A percentile compares a stretch with the other conserved stretches of the same genome.
phyloP scores from a whole-genome alignment of 768 basidiomycete species.

The Podaxis sp. region DNA sequence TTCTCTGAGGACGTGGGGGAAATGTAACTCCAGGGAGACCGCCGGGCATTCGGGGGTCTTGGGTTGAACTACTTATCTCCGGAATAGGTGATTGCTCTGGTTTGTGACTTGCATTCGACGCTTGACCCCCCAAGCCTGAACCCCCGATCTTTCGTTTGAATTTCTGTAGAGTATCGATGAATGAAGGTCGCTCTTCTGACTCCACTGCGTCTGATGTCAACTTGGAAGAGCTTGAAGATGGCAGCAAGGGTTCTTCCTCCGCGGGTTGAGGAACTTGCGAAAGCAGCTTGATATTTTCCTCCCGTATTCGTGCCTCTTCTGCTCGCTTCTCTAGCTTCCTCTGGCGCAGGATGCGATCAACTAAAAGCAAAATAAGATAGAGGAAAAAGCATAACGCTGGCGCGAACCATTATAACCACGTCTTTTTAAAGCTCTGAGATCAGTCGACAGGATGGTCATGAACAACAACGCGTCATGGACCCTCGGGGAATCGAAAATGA shows the following conservation, averaged over 20 bases:
- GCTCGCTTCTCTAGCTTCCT: slow-evolving; percentile 50
- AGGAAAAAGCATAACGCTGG: neutral
- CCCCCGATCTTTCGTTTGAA: slow-evolving; percentile 25
- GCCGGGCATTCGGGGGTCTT: slow-evolving; percentile 4
- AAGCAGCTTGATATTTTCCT: slow-evolving; percentile 6
- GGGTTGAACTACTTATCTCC: neutral
- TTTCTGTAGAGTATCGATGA: slow-evolving; percentile 27
- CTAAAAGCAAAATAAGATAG: slow-evolving; percentile 39
- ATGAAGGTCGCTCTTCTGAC: slow-evolving; percentile 3
- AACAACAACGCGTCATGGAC: slow-evolving; percentile 88
- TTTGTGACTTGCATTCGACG: neutral
- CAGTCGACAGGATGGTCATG: slow-evolving; percentile 92
- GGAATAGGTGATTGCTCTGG: neutral
- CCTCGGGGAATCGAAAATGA: slow-evolving; percentile 76
- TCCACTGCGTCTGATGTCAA: neutral
- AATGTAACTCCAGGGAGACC: neutral
- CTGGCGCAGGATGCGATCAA: slow-evolving; percentile 87
- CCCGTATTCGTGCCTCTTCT: slow-evolving; percentile 6
- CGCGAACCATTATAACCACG: slow-evolving; percentile 80
- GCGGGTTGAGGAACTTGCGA: slow-evolving; percentile 5
- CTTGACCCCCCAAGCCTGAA: neutral
- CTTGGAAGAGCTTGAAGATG: neutral
- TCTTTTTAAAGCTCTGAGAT: slow-evolving; percentile 75
- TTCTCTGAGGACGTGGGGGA: neutral
- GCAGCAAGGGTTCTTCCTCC: neutral